Evolutionary conservation across 257 asterid genomes (phyloP), one percentile per base, ranked within the genome.

Genomic region (Eustoma russellianum): DNA sequence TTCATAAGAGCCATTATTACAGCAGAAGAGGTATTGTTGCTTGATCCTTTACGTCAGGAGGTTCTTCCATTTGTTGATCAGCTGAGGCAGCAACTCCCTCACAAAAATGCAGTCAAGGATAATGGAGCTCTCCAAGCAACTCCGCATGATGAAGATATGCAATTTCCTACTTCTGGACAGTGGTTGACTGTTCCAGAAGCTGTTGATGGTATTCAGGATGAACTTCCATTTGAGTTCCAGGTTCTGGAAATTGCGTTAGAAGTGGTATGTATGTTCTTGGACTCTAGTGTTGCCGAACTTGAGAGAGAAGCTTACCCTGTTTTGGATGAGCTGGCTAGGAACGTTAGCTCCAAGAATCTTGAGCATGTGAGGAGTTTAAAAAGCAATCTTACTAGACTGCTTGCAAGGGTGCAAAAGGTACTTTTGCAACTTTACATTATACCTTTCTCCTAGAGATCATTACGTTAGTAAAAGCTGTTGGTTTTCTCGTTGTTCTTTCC

Each of bases 161-260:
- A 64, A 66, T 74, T 78, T 58, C 83, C 83, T 28, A 55, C 74
- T 62, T 65, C 77, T 62, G 80, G 78, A 56, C 72, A 74, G 30
- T 84, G 78, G 86, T 69, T 81, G 67, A 74, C 82, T 48, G 77
- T 59, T 60, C 79, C 83, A 41, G 97, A 88, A 56, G 77, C 85
- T 57, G 75, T 75, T 60, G 99, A 85, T 48, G 88, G 85, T 33
- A 48, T 71, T 81, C 94, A 83, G 67, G 88, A 80, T 41, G 95
- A 88, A 70, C 97, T 92, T 48, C 99, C 99, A 51, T 92, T 92
- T 47, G 99, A 92, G 82, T 92, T 92, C 74, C 99, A 92, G 76
- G 97, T 92, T 58, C 78, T 92, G 57, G 99, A 92, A 78, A 80
- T 88, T 58, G 97, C 99, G 11, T 70, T 92, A 55, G 94, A 92